Conservation (phyloP, 2,329 filamentous ascomycete genomes). For the Colletotrichum sp. region DNA sequence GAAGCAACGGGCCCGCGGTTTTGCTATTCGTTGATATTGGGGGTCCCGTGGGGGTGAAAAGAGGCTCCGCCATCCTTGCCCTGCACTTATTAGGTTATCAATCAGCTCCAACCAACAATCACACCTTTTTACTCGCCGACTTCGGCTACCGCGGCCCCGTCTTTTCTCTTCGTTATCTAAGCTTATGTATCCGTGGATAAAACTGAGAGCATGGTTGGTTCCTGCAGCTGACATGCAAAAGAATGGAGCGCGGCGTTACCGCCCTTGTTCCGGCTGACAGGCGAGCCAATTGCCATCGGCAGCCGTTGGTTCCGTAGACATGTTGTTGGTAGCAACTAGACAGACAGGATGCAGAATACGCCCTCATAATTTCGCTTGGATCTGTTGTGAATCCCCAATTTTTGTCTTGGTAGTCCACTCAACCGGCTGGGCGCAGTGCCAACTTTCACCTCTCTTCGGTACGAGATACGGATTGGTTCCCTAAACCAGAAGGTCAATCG, state of each 20-base stretch:
- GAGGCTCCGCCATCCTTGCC: not conserved
- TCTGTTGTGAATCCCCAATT: not conserved
- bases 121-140: not conserved
- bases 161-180: not conserved
- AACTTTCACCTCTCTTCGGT: not conserved
- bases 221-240: not conserved
- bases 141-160: not conserved
- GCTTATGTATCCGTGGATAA: not conserved
- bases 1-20: not conserved
- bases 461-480: not conserved
- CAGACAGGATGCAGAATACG: not conserved
- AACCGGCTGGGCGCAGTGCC: not conserved
- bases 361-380: not conserved
- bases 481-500: not conserved
- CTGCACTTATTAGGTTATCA: not conserved
- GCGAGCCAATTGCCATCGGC: not conserved
- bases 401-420: not conserved
- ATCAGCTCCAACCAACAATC: not conserved
- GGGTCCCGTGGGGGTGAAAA: not conserved
- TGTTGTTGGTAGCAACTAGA: not conserved
- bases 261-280: not conserved
- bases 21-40: not conserved
- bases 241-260: not conserved
- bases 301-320: not conserved
- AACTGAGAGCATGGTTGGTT: not conserved